phyloP scores from a whole-genome alignment of 2,329 filamentous ascomycete species.

The Phialocephala subalpina region DNA sequence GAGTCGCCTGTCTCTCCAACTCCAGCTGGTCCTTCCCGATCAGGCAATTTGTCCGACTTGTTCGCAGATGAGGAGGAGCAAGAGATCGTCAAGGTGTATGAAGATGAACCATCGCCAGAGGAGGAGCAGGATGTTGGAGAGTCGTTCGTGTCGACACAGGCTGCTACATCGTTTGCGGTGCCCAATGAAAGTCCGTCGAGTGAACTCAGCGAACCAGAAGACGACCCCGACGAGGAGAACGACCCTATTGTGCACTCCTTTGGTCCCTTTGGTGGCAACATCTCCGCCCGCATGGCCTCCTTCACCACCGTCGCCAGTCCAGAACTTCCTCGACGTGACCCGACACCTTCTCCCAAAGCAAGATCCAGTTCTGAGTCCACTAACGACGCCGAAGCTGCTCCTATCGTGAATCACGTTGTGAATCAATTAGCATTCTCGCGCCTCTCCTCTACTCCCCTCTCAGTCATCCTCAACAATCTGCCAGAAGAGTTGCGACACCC shows the following conservation, averaged over 20 bases:
- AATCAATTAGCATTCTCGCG: conserved; percentile 97
- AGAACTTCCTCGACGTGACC: conserved; percentile 48
- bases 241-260: conserved; percentile 94
- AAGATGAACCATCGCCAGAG: conserved; percentile 65
- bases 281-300: conserved; percentile 82
- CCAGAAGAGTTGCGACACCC: conserved; percentile 67
- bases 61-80: conserved; percentile 54
- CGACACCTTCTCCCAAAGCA: conserved; percentile 34
- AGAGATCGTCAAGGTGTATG: conserved; percentile 72
- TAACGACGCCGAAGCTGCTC: conserved; percentile 49
- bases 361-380: conserved; percentile 41
- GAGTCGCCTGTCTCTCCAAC: conserved; percentile 81
- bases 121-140: conserved; percentile 27
- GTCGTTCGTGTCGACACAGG: conserved; percentile 38
- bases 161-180: conserved; percentile 37
- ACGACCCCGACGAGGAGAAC: conserved; percentile 90
- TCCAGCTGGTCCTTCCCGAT: conserved; percentile 47
- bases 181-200: conserved; percentile 50
- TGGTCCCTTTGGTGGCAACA: conserved; percentile 85
- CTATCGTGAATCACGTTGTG: conserved; percentile 82
- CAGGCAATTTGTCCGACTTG: conserved; percentile 36
- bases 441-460: conserved; percentile 88
- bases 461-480: conserved; percentile 87
- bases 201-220: conserved; percentile 62
- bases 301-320: conserved; percentile 74